Conservation (phyloP, 148 eudicot genomes). For the Rhododendron simsii region DNA sequence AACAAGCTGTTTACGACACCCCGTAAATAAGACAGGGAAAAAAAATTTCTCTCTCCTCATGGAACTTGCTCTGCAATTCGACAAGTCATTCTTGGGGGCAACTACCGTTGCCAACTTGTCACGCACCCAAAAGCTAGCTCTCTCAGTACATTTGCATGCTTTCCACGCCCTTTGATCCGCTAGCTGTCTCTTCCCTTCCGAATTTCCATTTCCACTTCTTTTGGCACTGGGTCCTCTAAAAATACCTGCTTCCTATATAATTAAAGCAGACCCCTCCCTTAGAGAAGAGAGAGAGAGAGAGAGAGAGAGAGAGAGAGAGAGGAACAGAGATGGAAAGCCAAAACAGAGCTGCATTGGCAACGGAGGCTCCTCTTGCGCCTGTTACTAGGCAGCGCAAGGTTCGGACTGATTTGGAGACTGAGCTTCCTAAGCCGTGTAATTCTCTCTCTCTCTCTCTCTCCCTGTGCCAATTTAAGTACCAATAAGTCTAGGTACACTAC, state of each 20-base stretch:
- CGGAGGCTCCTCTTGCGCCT: constrained; percentile 71
- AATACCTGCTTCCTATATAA: neutral
- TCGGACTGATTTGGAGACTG: constrained; percentile 57
- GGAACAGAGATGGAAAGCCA: constrained; percentile 11
- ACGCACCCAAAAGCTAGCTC: neutral
- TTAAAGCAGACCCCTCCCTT: neutral
- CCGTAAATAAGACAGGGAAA: no score
- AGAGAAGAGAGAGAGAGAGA: neutral
- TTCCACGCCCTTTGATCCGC: neutral
- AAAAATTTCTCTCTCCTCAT: neutral
- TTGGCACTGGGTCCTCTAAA: neutral
- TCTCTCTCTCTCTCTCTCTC: neutral
- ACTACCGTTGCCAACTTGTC: neutral
- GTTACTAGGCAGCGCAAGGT: constrained; percentile 46
- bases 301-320: neutral
- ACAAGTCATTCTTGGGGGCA: neutral
- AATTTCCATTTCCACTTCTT: neutral
- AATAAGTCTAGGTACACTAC: no score
- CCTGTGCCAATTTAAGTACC: no score
- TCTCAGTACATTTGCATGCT: neutral
- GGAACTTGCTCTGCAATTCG: neutral
- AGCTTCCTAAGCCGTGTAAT: constrained; percentile 79
- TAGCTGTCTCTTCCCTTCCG: neutral
- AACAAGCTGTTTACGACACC: no score
- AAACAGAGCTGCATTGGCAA: constrained; percentile 36